Evolutionary conservation across 2,329 filamentous ascomycete species (phyloP).

Genomic region (Escovopsis sp.): DNA sequence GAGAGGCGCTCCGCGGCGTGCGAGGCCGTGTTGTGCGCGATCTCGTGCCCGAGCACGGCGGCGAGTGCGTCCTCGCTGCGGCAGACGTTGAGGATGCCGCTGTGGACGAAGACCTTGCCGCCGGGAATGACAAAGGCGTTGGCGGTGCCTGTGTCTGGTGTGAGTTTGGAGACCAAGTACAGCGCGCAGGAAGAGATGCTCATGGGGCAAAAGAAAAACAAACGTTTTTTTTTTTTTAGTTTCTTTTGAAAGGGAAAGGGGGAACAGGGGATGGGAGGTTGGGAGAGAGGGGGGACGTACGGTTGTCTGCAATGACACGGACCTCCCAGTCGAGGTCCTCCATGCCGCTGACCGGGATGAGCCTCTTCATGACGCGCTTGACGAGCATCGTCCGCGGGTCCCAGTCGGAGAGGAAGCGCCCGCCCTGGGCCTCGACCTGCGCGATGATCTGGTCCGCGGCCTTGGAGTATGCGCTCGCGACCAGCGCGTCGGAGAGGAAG

Average conservation of each 20-base stretch:
- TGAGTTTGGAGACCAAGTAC: too few species aligned
- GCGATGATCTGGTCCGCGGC: conserved; percentile 30
- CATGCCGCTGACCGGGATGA: conserved; percentile 55
- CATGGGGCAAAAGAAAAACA: too few species aligned
- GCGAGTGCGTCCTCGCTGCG: conserved; percentile 54
- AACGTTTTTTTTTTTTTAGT: too few species aligned
- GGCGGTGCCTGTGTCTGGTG: conserved; percentile 25
- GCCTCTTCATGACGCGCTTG: conserved; percentile 45
- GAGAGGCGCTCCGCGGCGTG: conserved; percentile 52
- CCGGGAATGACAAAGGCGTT: conserved; percentile 71
- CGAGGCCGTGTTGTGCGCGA: conserved; percentile 59
- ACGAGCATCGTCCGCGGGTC: conserved; percentile 45
- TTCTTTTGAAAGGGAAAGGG: too few species aligned
- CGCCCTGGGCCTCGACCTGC: conserved; percentile 35
- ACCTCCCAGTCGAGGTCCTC: conserved; percentile 51
- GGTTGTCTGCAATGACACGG: conserved; percentile 53
- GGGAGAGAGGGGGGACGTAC: conserved; percentile 15
- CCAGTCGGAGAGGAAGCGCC: conserved; percentile 40
- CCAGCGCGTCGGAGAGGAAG: conserved; percentile 40
- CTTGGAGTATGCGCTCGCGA: conserved; percentile 25
- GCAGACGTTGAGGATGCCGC: conserved; percentile 55
- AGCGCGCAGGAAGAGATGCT: too few species aligned
- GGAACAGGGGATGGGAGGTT: neutral
- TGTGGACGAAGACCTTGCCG: conserved; percentile 68
- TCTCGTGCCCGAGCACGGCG: conserved; percentile 65